Evolutionary conservation across 139 green algal species (phyloP).

Genomic region (Chlamydomonas schloesseri): DNA sequence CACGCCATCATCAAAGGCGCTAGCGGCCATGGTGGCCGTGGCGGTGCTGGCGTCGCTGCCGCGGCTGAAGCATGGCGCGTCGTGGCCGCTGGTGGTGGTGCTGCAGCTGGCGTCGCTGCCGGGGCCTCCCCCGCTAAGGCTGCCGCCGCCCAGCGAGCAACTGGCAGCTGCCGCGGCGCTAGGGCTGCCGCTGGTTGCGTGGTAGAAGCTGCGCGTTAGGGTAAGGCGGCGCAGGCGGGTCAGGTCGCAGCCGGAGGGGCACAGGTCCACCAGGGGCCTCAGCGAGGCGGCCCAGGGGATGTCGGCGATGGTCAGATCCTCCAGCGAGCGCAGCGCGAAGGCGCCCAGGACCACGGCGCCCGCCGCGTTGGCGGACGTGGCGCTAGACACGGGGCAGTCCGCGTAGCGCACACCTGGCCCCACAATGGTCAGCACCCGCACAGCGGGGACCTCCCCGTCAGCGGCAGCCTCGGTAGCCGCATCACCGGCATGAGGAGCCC

Average conservation of each 20-base stretch:
- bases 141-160: too few relatives aligned
- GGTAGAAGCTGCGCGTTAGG: slow-evolving; percentile 6
- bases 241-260: too few relatives aligned
- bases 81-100: too few relatives aligned
- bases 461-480: neutral
- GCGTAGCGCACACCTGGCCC: too few relatives aligned
- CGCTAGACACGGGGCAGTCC: neutral
- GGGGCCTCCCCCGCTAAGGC: too few relatives aligned
- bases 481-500: neutral
- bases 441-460: neutral
- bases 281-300: slow-evolving; percentile 3
- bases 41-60: too few relatives aligned
- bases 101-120: neutral
- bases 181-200: too few relatives aligned
- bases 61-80: too few relatives aligned
- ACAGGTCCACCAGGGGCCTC: too few relatives aligned
- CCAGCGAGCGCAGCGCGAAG: slow-evolving; percentile 11
- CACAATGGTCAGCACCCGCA: neutral
- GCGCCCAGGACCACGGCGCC: neutral
- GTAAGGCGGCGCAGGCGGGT: neutral
- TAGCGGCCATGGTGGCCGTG: too few relatives aligned
- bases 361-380: neutral
- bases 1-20: too few relatives aligned
- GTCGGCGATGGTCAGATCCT: neutral
- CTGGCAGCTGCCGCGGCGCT: too few relatives aligned